Conservation (phyloP, 2,329 filamentous ascomycete genomes). For the Thielaviopsis euricoi region DNA sequence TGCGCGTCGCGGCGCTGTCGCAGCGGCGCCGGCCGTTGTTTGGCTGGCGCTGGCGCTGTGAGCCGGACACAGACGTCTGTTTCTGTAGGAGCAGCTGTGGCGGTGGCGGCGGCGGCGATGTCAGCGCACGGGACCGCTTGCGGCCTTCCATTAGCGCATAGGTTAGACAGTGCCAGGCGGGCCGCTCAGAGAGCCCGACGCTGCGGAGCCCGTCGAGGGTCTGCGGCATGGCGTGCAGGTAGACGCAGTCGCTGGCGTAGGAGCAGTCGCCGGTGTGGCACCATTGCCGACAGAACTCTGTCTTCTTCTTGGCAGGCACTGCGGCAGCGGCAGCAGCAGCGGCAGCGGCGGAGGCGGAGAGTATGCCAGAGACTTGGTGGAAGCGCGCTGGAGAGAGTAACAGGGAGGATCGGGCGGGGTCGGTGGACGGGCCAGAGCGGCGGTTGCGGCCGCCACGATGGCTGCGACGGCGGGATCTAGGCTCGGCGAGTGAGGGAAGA, state of each 20-base stretch:
- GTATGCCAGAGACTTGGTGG: no score
- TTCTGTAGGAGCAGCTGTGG: no score
- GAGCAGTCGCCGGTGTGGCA: conserved; percentile 31
- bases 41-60: not conserved
- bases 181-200: conserved; percentile 26
- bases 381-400: no score
- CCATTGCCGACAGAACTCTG: conserved; percentile 28
- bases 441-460: conserved; percentile 2
- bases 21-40: not conserved
- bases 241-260: conserved; percentile 27
- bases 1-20: not conserved
- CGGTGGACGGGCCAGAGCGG: not conserved
- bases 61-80: no score
- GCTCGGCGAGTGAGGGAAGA: not conserved
- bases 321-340: not conserved
- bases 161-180: conserved; percentile 24
- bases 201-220: conserved; percentile 23
- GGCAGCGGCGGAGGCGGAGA: not conserved
- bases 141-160: not conserved
- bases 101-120: not conserved
- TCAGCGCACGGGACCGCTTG: not conserved
- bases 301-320: not conserved
- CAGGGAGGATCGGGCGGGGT: no score
- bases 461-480: conserved; percentile 14
- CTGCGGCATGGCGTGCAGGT: conserved; percentile 30